Base-by-base conservation (phyloP, 495 filamentous ascomycete genomes). In the Hyaloscypha hepaticicola region DNA sequence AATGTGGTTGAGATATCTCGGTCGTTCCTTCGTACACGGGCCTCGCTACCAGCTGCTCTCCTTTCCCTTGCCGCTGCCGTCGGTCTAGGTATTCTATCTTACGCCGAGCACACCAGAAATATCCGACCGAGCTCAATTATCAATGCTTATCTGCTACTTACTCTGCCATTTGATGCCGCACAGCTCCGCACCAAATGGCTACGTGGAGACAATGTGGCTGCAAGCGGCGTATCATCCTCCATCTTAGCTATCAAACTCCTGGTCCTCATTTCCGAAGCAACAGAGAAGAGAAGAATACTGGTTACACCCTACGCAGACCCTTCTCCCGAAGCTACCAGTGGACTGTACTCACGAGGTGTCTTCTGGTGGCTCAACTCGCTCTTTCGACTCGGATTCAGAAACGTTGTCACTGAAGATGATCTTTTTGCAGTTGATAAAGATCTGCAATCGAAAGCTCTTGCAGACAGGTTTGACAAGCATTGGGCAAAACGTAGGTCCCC, bases 101-200 rank as follows among this genome's bases (percentile, higher is more conserved):
- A 75, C 58, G 27, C 73, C 45, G 78, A 82, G 64, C 79, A 82
- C 55, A 59, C 61, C 1, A 68, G 69, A n/a, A 66, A 68, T 19
- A 62, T 80, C 19, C 66, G 77, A 41, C 76, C 79, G 19, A 61
- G 57, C 29, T 56, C 64, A 4, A 52, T 65, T 14, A 59, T 90
- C 57, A 80, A 79, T 59, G 63, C 78, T 4, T 90, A 85, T 69
- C 77, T 90, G 3, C 73, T 86, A 38, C 69, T 82, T 64, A 81
- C 84, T 0, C 61, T 85, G 12, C 64, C 87, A 14, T 82, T 88
- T 58, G 86, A 88, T 71, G 74, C 76, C 52, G 80, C 73, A 16
- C 76, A 72, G 45, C 62, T 70, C 2, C 69, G 80, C 8, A 81
- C 72, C 9, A 67, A 73, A 56, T 88, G 82, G 80, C 68, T 79